These are phyloP conservation scores for Neotropicomus parvogracilis DNA, from an alignment of 1,284 basidiomycete species.

Conservation along the genomic window DNA sequence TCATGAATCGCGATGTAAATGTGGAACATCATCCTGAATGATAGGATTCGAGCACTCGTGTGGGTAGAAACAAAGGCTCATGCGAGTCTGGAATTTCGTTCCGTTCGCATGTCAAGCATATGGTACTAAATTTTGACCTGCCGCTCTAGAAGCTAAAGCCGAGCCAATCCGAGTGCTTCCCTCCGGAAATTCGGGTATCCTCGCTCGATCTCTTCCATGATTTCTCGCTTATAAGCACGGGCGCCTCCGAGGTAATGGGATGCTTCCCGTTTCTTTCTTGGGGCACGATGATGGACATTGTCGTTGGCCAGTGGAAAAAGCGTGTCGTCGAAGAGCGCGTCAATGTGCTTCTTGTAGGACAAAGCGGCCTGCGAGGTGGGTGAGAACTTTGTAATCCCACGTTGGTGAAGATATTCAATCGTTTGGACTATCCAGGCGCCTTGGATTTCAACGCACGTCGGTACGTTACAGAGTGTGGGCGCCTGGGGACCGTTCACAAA, in stretches of 20 bases:
- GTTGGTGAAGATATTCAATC: slow-evolving; percentile 11
- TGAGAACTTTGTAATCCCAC: background rate
- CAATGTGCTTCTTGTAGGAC: slow-evolving; percentile 10
- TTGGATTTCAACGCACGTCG: slow-evolving; percentile 8
- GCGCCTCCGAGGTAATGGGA: slow-evolving; percentile 16
- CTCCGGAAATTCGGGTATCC: slow-evolving; percentile 4
- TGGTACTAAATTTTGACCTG: no score
- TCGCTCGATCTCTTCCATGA: slow-evolving; percentile 9
- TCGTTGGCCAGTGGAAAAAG: slow-evolving; percentile 6
- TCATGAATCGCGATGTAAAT: no score
- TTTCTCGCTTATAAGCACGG: slow-evolving; percentile 7
- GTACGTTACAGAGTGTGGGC: slow-evolving; percentile 3
- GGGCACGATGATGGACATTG: slow-evolving; percentile 7
- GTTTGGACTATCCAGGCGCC: slow-evolving; percentile 13
- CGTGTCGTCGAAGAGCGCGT: background rate
- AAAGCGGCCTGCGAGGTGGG: slow-evolving; percentile 7
- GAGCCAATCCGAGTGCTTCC: no score
- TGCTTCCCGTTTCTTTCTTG: slow-evolving; percentile 12
- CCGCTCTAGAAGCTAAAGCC: no score
- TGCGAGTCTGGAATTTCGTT: no score
- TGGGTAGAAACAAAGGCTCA: no score
- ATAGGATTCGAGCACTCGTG: no score
- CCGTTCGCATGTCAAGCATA: no score
- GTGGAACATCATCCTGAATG: no score
- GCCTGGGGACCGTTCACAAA: background rate